These are phyloP conservation scores for Ascochyta clinopodiicola DNA, from an alignment of 2,329 filamentous ascomycete genomes.

Conservation along the genomic window DNA sequence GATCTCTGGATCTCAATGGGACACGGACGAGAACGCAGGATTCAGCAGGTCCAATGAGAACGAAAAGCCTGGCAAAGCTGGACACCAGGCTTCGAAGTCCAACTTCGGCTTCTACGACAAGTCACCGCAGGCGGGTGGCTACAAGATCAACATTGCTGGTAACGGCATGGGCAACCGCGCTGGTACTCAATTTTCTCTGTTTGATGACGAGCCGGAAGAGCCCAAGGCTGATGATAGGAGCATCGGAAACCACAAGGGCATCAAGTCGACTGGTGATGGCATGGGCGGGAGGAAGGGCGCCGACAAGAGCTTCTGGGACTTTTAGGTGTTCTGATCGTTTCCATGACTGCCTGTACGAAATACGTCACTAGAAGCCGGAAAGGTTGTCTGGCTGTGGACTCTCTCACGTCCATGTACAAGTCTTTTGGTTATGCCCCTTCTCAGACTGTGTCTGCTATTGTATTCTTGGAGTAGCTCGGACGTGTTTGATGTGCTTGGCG, in stretches of 20 bases:
- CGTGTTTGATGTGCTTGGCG: background rate
- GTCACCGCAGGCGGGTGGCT: constrained; percentile 27
- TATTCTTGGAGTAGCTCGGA: constrained; percentile 2
- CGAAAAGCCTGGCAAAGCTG: constrained; percentile 57
- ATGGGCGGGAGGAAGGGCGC: constrained; percentile 50
- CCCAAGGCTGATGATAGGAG: constrained; percentile 30
- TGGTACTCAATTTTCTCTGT: constrained; percentile 49
- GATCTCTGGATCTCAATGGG: constrained; percentile 80
- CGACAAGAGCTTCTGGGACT: constrained; percentile 41
- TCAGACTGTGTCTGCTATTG: background rate
- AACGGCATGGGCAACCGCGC: constrained; percentile 50
- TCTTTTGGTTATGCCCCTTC: background rate
- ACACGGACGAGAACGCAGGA: constrained; percentile 73
- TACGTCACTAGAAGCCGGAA: no score
- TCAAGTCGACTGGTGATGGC: constrained; percentile 45
- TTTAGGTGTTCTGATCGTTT: constrained; percentile 18
- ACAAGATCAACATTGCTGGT: constrained; percentile 49
- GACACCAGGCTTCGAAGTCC: constrained; percentile 63
- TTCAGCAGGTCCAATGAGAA: constrained; percentile 47
- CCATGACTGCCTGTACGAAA: background rate
- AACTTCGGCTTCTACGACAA: constrained; percentile 43
- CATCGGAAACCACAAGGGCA: constrained; percentile 22
- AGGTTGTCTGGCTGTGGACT: no score
- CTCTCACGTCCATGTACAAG: background rate
- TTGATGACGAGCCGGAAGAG: constrained; percentile 32